These are phyloP conservation scores for Irpex sp. DNA, from an alignment of 1,284 basidiomycete genomes.

Conservation along the genomic window DNA sequence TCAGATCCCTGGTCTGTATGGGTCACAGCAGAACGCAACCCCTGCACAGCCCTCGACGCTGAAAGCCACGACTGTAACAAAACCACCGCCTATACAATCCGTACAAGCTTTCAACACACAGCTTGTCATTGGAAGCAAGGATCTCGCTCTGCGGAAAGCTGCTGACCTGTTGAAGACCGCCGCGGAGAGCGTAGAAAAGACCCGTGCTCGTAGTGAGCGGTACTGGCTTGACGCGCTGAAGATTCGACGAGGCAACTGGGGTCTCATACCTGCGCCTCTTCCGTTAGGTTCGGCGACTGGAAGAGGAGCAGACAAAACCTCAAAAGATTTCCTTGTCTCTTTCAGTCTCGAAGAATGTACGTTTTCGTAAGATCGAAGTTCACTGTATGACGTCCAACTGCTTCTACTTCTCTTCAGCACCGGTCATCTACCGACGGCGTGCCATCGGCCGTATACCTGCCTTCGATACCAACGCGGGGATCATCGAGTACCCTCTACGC, in stretches of 20 bases:
- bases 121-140: slow-evolving; percentile 71
- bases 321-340: slow-evolving; percentile 74
- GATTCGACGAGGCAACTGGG: slow-evolving; percentile 72
- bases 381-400: slow-evolving; percentile 11
- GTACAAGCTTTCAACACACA: slow-evolving; percentile 75
- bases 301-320: slow-evolving; percentile 72
- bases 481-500: slow-evolving; percentile 60
- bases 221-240: slow-evolving; percentile 80
- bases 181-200: slow-evolving; percentile 63
- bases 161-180: slow-evolving; percentile 65
- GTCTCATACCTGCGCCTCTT: slow-evolving; percentile 70
- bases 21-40: slow-evolving; percentile 7
- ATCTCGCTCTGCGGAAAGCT: slow-evolving; percentile 70
- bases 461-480: slow-evolving; percentile 36
- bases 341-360: slow-evolving; percentile 78
- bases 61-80: slow-evolving; percentile 61
- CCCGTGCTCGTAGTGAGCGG: slow-evolving; percentile 55
- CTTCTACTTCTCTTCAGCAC: slow-evolving; percentile 39
- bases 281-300: slow-evolving; percentile 64
- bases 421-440: slow-evolving; percentile 53
- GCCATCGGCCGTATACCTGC: slow-evolving; percentile 67
- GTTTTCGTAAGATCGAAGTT: slow-evolving; percentile 4
- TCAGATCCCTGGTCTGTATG: slow-evolving; percentile 8
- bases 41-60: slow-evolving; percentile 38
- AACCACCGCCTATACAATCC: slow-evolving; percentile 59